Conservation (phyloP, 176 grass and related monocot species). For the Zea mays region Zm-B73-REFERENCE-NAM-5.0 NC_050101.1:112666001-112666500, state of each 20-base stretch:
- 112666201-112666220: background rate
- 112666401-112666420: slow-evolving; percentile 29
- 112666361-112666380: too few species aligned
- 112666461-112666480: slow-evolving; percentile 28
- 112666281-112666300: too few species aligned
- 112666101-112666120: background rate
- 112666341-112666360: background rate
- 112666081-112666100: too few species aligned
- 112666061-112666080: too few species aligned
- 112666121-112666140: background rate
- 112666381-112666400: too few species aligned
- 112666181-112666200: background rate
- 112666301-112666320: too few species aligned
- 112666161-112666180: too few species aligned
- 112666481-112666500: background rate
- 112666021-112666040: too few species aligned
- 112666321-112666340: background rate
- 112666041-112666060: too few species aligned
- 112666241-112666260: too few species aligned
- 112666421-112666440: slow-evolving; percentile 45
- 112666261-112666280: too few species aligned
- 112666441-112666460: background rate
- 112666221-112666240: background rate
- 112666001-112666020: too few species aligned
- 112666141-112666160: background rate